These are phyloP conservation scores for Aspergillus quadrilineatus DNA, from an alignment of 2,329 filamentous ascomycete species.

Conservation along the genomic window DNA sequence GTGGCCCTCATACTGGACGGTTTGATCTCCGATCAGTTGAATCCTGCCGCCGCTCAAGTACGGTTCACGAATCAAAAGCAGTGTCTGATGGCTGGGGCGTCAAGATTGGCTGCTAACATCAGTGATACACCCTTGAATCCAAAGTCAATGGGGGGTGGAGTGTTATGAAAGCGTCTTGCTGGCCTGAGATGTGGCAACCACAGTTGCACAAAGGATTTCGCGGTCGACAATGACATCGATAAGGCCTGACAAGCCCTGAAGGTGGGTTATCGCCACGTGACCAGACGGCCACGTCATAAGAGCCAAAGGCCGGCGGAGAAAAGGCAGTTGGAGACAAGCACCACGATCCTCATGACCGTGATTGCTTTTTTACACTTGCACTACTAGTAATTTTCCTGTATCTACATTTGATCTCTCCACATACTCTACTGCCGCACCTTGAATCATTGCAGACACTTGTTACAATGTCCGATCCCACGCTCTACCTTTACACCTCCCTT, in stretches of 20 bases:
- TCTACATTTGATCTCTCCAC: background rate
- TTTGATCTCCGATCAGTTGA: background rate
- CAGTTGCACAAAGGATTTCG: background rate
- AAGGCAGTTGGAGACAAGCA: slow-evolving; percentile 2
- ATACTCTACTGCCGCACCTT: background rate
- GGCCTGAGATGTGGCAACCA: background rate
- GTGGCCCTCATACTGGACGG: background rate
- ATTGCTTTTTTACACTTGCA: background rate
- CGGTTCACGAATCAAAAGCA: background rate
- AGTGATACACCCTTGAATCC: background rate
- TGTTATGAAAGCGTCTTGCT: background rate
- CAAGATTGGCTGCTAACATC: background rate
- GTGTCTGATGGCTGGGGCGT: background rate
- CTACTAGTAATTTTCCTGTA: background rate
- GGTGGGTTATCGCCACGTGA: slow-evolving; percentile 9
- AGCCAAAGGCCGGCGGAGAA: background rate
- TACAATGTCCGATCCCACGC: slow-evolving; percentile 54
- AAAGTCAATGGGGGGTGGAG: background rate
- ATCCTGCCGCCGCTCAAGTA: background rate
- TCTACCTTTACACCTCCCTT: slow-evolving; percentile 95
- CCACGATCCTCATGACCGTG: background rate
- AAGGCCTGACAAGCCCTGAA: background rate
- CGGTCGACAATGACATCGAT: slow-evolving; percentile 2
- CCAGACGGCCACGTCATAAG: slow-evolving; percentile 5
- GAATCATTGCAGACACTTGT: background rate